phyloP scores from a whole-genome alignment of 352 stramenopile genomes.

The Peronospora farinosa region DNA sequence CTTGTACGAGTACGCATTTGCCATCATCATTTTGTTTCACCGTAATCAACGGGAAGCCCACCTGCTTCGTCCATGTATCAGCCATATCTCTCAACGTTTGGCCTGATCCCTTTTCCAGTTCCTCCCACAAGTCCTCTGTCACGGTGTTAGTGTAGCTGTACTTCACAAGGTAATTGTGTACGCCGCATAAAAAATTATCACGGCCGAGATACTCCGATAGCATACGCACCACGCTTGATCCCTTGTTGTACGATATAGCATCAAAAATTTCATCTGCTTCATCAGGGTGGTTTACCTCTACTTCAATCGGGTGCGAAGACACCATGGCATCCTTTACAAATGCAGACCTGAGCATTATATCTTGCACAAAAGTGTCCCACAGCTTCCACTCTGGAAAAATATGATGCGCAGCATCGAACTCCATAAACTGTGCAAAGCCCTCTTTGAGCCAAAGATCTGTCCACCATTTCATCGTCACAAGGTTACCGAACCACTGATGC shows the following conservation, averaged over 20 bases:
- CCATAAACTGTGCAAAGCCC: conserved; percentile 95
- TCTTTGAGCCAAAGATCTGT: conserved; percentile 97
- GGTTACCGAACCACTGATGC: conserved; percentile 96
- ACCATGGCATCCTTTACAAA: conserved; percentile 91
- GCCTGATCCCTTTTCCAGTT: conserved; percentile 87
- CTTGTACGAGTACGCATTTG: conserved; percentile 65
- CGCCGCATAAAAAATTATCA: conserved; percentile 74
- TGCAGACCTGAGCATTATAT: conserved; percentile 69
- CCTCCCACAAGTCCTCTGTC: conserved; percentile 93
- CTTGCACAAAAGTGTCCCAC: conserved; percentile 93
- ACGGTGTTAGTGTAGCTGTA: conserved; percentile 93
- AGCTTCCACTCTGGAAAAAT: conserved; percentile 94
- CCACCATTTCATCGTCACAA: conserved; percentile 99
- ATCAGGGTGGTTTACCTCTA: conserved; percentile 89
- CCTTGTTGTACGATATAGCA: conserved; percentile 95
- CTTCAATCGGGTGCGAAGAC: conserved; percentile 91
- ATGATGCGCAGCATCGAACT: conserved; percentile 89
- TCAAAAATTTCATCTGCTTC: conserved; percentile 99
- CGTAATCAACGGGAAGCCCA: conserved; percentile 89
- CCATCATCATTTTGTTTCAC: conserved; percentile 37
- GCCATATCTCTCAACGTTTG: conserved; percentile 91
- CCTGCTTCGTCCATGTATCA: conserved; percentile 90
- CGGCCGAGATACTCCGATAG: conserved; percentile 69
- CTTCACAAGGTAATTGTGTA: conserved; percentile 90
- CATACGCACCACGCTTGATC: conserved; percentile 73